Percentiles rank a stretch among this genome's conserved stretches.
phyloP scores from a whole-genome alignment of 768 basidiomycete species.

The Podaxis sp. region DNA sequence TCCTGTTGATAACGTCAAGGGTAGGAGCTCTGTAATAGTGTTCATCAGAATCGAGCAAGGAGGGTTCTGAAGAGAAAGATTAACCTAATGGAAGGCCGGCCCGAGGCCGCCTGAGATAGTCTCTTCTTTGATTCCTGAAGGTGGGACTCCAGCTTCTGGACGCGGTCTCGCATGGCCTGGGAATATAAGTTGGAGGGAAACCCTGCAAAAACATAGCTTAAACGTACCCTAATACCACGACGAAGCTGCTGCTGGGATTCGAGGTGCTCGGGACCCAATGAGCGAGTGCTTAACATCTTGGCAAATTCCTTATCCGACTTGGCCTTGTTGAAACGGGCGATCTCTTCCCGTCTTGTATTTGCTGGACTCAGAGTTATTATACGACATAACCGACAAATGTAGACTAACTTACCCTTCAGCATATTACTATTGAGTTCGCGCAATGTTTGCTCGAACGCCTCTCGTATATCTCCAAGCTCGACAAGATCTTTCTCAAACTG shows the following conservation, averaged over 20 bases:
- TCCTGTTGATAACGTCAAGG: constrained; percentile 79
- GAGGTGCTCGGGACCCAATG: constrained; percentile 85
- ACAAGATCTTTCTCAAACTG: constrained; percentile 50
- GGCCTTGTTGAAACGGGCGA: constrained; percentile 73
- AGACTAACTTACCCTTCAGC: neutral
- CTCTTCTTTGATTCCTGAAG: constrained; percentile 68
- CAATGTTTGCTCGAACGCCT: constrained; percentile 35
- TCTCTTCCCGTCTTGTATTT: constrained; percentile 79
- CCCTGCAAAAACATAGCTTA: neutral
- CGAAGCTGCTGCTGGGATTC: constrained; percentile 79
- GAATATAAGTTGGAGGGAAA: neutral
- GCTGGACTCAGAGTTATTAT: constrained; percentile 36
- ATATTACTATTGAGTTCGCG: constrained; percentile 60
- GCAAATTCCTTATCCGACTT: constrained; percentile 76
- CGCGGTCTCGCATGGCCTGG: constrained; percentile 65
- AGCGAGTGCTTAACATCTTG: constrained; percentile 65
- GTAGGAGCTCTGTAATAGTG: constrained; percentile 61
- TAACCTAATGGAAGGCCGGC: constrained; percentile 60
- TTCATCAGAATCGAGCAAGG: neutral
- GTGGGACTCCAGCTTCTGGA: constrained; percentile 77
- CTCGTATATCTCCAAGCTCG: constrained; percentile 38
- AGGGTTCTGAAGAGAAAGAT: constrained; percentile 17
- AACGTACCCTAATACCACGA: constrained; percentile 62
- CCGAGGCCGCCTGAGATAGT: constrained; percentile 55
- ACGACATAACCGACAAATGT: neutral